These are phyloP conservation scores for Moesziomyces globuligerus DNA, from an alignment of 1,284 basidiomycete species.

Conservation along the genomic window DNA sequence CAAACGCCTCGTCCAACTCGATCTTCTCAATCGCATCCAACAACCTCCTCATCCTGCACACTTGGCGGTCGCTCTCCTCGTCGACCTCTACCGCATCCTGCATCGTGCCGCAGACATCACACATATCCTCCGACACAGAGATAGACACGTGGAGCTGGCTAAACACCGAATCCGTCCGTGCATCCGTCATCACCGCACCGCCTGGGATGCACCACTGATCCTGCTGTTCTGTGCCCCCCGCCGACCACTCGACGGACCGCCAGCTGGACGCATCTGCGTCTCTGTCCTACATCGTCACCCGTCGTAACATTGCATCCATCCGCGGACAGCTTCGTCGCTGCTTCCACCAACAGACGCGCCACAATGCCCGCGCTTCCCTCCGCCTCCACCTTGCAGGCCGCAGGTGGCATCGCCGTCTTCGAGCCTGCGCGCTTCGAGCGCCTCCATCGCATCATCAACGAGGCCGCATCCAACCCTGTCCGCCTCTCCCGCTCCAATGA, in stretches of 20 bases:
- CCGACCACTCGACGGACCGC: not conserved
- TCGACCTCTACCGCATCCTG: not conserved
- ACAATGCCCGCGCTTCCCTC: constrained; percentile 28
- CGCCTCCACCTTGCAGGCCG: constrained; percentile 18
- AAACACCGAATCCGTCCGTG: not conserved
- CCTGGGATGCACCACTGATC: constrained; percentile 20
- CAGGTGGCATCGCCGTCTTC: constrained; percentile 49
- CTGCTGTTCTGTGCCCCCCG: not conserved
- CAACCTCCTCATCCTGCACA: constrained; percentile 3
- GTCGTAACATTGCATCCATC: not conserved
- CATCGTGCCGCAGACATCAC: not conserved
- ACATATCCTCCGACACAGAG: no score
- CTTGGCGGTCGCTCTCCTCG: constrained; percentile 6
- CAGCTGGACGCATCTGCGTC: not conserved
- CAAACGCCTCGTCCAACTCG: constrained; percentile 5
- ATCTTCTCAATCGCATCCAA: constrained; percentile 7
- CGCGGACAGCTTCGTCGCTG: not conserved
- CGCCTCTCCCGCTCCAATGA: constrained; percentile 50
- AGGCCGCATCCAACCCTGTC: constrained; percentile 48
- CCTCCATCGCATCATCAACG: constrained; percentile 55
- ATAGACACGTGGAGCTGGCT: not conserved
- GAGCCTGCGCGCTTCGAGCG: constrained; percentile 59
- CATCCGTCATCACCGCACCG: not conserved
- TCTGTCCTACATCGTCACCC: not conserved
- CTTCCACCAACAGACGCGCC: not conserved